Percentiles rank a stretch among this genome's conserved stretches.
These are phyloP conservation scores for Phialophora tarda DNA, from an alignment of 2,329 filamentous ascomycete genomes.

Conservation along the genomic window DNA sequence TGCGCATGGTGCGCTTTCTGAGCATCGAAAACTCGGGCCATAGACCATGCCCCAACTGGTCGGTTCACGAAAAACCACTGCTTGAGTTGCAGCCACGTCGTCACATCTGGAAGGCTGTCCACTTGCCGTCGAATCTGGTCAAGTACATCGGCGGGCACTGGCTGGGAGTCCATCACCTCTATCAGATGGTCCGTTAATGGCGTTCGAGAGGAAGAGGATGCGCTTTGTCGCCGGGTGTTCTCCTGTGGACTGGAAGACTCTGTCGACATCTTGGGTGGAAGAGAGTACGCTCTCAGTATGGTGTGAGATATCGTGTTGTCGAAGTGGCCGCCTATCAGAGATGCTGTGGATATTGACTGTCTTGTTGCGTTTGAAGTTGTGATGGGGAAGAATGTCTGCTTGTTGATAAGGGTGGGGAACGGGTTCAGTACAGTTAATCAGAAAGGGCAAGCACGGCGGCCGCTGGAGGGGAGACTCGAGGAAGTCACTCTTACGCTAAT, in stretches of 20 bases:
- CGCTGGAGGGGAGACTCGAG: not conserved
- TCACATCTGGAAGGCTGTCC: not conserved
- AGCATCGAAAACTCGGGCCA: not conserved
- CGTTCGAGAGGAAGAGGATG: not conserved
- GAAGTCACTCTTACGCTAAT: not conserved
- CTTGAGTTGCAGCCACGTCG: slow-evolving; percentile 2
- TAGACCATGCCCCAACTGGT: not conserved
- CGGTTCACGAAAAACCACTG: not conserved
- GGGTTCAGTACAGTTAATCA: not conserved
- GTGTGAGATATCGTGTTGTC: not conserved
- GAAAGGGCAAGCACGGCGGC: not conserved
- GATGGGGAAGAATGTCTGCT: not conserved
- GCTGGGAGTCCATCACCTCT: not conserved
- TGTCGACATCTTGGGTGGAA: not conserved
- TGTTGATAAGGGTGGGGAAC: not conserved
- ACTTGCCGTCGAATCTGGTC: slow-evolving; percentile 3
- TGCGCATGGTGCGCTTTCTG: not conserved
- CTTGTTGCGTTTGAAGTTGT: not conserved
- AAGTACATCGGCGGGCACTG: not conserved
- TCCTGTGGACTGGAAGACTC: not conserved
- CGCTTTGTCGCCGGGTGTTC: not conserved
- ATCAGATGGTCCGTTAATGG: not conserved
- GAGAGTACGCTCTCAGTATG: not conserved
- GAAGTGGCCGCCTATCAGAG: not conserved
- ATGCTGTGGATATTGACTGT: not conserved